Evolutionary conservation across 192 early-diverging fungal species (phyloP).

Genomic region (Backusella mclennaniae): DNA sequence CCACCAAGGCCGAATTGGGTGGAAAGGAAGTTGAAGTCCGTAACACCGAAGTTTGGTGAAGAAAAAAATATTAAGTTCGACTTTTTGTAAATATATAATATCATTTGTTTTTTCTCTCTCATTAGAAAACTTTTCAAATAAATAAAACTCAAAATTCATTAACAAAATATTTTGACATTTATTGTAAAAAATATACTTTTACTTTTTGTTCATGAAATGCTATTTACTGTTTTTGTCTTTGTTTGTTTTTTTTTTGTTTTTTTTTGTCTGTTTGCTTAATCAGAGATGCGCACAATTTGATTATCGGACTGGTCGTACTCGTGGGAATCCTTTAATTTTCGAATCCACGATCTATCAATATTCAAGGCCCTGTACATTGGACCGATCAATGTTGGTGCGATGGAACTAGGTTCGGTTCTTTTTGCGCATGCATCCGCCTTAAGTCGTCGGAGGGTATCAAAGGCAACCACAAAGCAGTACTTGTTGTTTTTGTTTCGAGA

Average conservation of each 20-base stretch:
- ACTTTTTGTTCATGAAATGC: background rate
- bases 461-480: conserved; percentile 19
- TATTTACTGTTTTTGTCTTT: too few species aligned
- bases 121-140: conserved; percentile 3
- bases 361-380: conserved; percentile 4
- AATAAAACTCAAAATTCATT: background rate
- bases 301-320: background rate
- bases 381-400: background rate
- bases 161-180: background rate
- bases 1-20: conserved; percentile 43
- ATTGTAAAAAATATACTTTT: background rate
- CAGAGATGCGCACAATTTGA: background rate
- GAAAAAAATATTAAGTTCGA: conserved; percentile 7
- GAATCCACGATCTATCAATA: conserved; percentile 12
- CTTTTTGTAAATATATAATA: conserved; percentile 8
- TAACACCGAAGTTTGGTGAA: conserved; percentile 37
- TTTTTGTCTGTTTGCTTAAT: background rate
- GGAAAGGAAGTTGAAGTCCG: conserved; percentile 52
- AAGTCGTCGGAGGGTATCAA: conserved; percentile 11
- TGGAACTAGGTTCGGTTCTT: background rate
- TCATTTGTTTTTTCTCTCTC: background rate
- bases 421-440: conserved; percentile 19
- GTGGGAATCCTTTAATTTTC: background rate
- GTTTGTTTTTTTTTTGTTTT: background rate
- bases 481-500: conserved; percentile 1